Percentiles rank a stretch among this genome's conserved stretches.
Evolutionary conservation across 2,329 filamentous ascomycete species (phyloP).

Genomic region (Mollisia scopiformis): DNA sequence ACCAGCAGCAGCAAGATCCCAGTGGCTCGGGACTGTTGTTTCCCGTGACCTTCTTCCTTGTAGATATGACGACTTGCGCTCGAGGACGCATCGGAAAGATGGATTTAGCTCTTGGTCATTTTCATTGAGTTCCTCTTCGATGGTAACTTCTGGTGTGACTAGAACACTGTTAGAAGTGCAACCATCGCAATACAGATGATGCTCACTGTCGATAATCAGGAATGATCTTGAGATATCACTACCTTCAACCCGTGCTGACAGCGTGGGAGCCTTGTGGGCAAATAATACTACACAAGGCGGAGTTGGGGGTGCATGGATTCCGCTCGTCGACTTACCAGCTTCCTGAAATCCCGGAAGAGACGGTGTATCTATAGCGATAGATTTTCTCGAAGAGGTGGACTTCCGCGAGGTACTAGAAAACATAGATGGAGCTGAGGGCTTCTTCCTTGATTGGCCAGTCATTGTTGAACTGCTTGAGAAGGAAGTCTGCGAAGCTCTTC

Average conservation of each 20-base stretch:
- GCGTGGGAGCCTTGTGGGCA: constrained; percentile 3
- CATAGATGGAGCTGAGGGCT: neutral
- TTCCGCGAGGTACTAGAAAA: neutral
- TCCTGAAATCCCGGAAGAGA: neutral
- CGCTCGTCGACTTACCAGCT: neutral
- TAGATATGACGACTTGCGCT: neutral
- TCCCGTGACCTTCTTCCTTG: constrained; percentile 4
- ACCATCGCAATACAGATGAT: neutral
- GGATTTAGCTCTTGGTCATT: neutral
- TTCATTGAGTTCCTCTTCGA: constrained; percentile 7
- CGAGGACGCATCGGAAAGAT: constrained; percentile 1
- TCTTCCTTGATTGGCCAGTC: neutral
- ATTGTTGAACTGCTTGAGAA: neutral
- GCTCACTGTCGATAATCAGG: constrained; percentile 2
- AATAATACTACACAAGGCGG: constrained; percentile 4
- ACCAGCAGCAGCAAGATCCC: constrained; percentile 6
- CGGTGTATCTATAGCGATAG: neutral
- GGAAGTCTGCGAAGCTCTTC: constrained; percentile 1
- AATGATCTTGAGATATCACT: constrained; percentile 1
- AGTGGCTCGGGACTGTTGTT: neutral
- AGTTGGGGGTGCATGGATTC: neutral
- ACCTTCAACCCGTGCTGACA: neutral
- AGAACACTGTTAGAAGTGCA: neutral
- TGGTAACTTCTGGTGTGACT: constrained; percentile 1
- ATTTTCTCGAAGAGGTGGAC: neutral